Evolutionary conservation across 2,329 filamentous ascomycete species (phyloP), one percentile per base, ranked within the genome.

Genomic region (Parastagonospora avenae): DNA sequence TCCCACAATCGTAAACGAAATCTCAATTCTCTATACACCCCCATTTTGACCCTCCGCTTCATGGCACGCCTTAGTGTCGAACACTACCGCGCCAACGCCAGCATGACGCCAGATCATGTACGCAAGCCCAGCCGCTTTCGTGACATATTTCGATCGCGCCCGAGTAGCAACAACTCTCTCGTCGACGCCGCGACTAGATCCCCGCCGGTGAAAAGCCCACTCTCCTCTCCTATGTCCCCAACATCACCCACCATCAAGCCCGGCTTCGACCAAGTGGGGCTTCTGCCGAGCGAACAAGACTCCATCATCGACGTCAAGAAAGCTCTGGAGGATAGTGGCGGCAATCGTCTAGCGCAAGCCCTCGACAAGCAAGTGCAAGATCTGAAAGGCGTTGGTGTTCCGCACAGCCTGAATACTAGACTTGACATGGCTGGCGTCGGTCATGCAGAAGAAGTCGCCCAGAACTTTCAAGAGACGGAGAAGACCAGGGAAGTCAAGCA

Each of bases 61-160:
- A 59, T 59, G 54, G 53, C 54, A 11, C 53, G 50, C 15, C 54
- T 60, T 12, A 53, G 51, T 14, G 48, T 12, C 4, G 47, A 52
- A 16, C 52, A 47, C 35, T 45, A 44, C 40, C 46, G 46, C 59
- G 38, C 28, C 45, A 50, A 48, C 10, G 32, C 36, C n/a, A 16
- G 15, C 15, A 50, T 40, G 44, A 46, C 51, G 2, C 53, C 50
- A 4, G 52, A 47, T n/a, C 24, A 37, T 10, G 33, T 45, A 10
- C 54, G 51, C 31, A 55, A 49, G 24, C 31, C 46, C 1, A 53
- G 16, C 11, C 54, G 57, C 24, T 44, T 57, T 32, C 54, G 52
- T 15, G 48, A 46, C 2, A 48, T 60, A 0, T 60, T 60, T 48
- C 55, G 36, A 32, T 51, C 42, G 0, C 44, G 42, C 1, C 16